Conservation (phyloP, 768 basidiomycete species). For the Trametes coccinea region DNA sequence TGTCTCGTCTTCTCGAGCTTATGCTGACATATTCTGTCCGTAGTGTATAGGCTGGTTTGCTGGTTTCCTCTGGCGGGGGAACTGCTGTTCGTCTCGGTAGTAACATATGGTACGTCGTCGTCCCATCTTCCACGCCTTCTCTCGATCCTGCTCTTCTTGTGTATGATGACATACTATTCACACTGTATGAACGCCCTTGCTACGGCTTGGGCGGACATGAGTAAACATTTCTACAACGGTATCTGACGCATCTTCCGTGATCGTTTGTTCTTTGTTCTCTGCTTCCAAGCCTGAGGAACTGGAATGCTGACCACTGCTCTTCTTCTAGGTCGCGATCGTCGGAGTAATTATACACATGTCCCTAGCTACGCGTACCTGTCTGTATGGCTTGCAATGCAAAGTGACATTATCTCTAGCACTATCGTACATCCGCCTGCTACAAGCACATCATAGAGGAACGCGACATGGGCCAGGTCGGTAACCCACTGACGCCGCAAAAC, state of each 20-base stretch:
- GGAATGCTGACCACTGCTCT: no score
- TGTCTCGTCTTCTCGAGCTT: background rate
- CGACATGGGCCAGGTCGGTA: no score
- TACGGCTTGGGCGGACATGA: constrained; percentile 49
- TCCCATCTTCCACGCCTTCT: background rate
- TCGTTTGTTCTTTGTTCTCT: background rate
- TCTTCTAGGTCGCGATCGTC: no score
- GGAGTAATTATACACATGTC: no score
- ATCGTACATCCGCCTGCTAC: no score
- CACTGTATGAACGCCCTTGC: constrained; percentile 67
- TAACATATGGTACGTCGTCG: background rate
- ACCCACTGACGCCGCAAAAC: no score
- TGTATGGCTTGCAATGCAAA: no score
- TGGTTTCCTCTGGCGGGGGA: background rate
- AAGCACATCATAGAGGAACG: no score
- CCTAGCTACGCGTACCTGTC: no score
- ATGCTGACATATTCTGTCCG: constrained; percentile 15
- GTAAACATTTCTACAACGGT: constrained; percentile 74
- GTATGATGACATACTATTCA: constrained; percentile 50
- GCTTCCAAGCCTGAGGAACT: no score
- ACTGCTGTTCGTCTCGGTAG: no score
- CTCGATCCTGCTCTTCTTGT: constrained; percentile 44
- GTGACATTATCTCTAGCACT: no score
- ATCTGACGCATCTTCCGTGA: constrained; percentile 53
- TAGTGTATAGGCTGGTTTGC: background rate